phyloP scores from a whole-genome alignment of 139 green algal species.

The Desmodesmus armatus region DNA sequence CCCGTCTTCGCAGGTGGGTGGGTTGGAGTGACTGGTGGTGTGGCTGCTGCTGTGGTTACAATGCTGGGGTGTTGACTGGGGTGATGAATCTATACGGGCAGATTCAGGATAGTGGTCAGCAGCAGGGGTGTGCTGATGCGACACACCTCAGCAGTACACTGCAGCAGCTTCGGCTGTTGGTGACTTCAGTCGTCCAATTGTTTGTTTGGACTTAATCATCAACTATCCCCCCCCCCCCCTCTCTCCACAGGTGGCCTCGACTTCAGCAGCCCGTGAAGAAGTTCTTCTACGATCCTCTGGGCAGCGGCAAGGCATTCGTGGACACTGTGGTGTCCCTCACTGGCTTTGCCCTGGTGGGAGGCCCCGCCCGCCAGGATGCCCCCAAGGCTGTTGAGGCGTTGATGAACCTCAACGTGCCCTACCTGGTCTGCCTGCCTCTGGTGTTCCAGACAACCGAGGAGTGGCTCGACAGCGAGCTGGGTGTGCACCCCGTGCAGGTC shows the following conservation, averaged over 20 bases:
- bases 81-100: too few species aligned
- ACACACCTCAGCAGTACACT: too few species aligned
- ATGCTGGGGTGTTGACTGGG: too few species aligned
- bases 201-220: too few species aligned
- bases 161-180: too few species aligned
- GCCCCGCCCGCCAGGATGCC: constrained; percentile 85
- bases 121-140: too few species aligned
- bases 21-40: too few species aligned
- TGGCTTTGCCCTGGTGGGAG: constrained; percentile 95
- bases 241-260: constrained; percentile 89
- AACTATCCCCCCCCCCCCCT: too few species aligned
- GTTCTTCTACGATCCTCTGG: constrained; percentile 99
- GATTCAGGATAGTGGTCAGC: too few species aligned
- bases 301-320: constrained; percentile 81
- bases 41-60: too few species aligned
- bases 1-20: constrained; percentile 95
- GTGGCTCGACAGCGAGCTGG: constrained; percentile 96
- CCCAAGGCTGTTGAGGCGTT: constrained; percentile 97
- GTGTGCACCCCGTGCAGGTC: constrained; percentile 98
- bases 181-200: too few species aligned
- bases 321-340: constrained; percentile 95
- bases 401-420: constrained; percentile 96
- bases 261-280: constrained; percentile 97
- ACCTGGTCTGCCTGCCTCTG: constrained; percentile 96
- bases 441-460: constrained; percentile 99